Evolutionary conservation across 768 basidiomycete species (phyloP).

Genomic region (Mycena rebaudengoi): DNA sequence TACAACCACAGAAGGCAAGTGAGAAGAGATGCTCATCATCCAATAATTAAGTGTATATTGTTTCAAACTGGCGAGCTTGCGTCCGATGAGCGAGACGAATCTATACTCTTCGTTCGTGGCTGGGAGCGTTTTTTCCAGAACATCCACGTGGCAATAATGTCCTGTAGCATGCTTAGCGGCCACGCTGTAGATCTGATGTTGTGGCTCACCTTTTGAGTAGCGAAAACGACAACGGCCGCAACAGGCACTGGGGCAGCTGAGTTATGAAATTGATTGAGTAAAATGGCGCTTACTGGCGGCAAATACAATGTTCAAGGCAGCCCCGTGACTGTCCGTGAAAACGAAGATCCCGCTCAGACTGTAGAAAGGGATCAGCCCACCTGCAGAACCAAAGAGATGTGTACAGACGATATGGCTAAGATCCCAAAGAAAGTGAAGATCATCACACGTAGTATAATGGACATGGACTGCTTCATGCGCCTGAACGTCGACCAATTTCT

Average conservation of each 20-base stretch:
- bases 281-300: conserved; percentile 21
- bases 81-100: no score
- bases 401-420: conserved; percentile 31
- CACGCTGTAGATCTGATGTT: neutral
- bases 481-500: conserved; percentile 31
- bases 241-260: conserved; percentile 25
- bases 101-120: no score
- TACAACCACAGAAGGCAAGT: no score
- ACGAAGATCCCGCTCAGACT: conserved; percentile 36
- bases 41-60: no score
- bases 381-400: neutral
- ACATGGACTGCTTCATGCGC: conserved; percentile 22
- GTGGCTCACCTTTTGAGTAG: conserved; percentile 27
- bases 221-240: conserved; percentile 33
- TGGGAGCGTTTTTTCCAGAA: no score
- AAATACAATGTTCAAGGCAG: conserved; percentile 32
- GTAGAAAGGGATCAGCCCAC: neutral
- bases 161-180: neutral
- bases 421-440: conserved; percentile 32
- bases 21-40: no score
- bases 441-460: conserved; percentile 33
- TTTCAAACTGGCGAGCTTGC: no score
- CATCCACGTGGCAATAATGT: neutral
- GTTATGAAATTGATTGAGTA: neutral
- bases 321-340: conserved; percentile 29